Conservation (phyloP, 2,329 filamentous ascomycete genomes). For the Trichoderma sp. region DNA sequence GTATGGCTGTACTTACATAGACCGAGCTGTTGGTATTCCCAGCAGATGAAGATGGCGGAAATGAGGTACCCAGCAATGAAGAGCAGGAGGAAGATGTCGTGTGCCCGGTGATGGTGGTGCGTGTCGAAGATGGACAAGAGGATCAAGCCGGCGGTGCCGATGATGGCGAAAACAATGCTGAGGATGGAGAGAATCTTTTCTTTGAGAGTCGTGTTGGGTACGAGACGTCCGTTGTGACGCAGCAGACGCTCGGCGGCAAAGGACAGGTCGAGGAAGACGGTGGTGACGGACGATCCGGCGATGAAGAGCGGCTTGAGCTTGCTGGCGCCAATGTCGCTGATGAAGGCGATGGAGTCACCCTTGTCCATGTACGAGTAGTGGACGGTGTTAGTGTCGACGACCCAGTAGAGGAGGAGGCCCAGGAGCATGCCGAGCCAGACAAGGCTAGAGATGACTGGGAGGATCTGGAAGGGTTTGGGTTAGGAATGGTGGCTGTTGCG, state of each 20-base stretch:
- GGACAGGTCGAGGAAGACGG: slow-evolving; percentile 74
- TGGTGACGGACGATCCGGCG: slow-evolving; percentile 65
- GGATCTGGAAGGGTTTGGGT: slow-evolving; percentile 41
- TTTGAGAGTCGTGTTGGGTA: slow-evolving; percentile 61
- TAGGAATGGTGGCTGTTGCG: neutral
- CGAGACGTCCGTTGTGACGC: slow-evolving; percentile 74
- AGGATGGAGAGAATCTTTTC: slow-evolving; percentile 63
- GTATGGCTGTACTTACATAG: slow-evolving; percentile 49
- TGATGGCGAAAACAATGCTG: slow-evolving; percentile 64
- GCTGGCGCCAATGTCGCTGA: slow-evolving; percentile 62
- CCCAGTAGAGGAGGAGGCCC: slow-evolving; percentile 69
- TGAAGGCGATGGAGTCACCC: slow-evolving; percentile 64
- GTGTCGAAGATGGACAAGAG: slow-evolving; percentile 85
- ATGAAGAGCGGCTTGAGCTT: slow-evolving; percentile 76
- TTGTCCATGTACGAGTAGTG: slow-evolving; percentile 59
- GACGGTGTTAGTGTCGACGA: slow-evolving; percentile 49
- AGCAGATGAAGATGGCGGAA: slow-evolving; percentile 83
- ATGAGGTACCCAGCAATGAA: slow-evolving; percentile 87
- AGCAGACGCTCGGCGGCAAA: slow-evolving; percentile 83
- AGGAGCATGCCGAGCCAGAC: slow-evolving; percentile 67
- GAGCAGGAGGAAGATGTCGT: slow-evolving; percentile 72
- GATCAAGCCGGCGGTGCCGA: slow-evolving; percentile 77
- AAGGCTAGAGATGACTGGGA: slow-evolving; percentile 65
- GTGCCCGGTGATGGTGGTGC: slow-evolving; percentile 59
- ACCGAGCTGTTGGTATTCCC: slow-evolving; percentile 83